A percentile compares a stretch with the other conserved stretches of the same genome.
Evolutionary conservation across 805 yeast species (phyloP).

Genomic region (Zygosaccharomyces bisporus): DNA sequence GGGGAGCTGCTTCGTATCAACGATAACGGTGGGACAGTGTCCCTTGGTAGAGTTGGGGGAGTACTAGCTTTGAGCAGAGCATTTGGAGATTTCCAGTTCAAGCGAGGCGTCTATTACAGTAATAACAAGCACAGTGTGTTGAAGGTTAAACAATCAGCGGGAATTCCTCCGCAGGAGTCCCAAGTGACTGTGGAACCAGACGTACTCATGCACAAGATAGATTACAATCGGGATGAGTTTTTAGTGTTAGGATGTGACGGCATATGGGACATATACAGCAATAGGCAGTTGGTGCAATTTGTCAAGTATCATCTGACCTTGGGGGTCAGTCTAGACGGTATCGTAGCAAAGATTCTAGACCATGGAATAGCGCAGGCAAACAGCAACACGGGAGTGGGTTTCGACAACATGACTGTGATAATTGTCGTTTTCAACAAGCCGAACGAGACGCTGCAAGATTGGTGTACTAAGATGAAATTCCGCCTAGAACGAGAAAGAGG

Average conservation of each 20-base stretch:
- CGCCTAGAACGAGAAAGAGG: slow-evolving; percentile 38
- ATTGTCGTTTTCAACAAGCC: slow-evolving; percentile 57
- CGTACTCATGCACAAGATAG: slow-evolving; percentile 51
- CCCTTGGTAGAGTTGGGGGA: slow-evolving; percentile 91
- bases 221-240: slow-evolving; percentile 53
- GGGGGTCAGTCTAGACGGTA: slow-evolving; percentile 57
- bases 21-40: slow-evolving; percentile 93
- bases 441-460: slow-evolving; percentile 44
- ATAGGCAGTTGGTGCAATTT: slow-evolving; percentile 48
- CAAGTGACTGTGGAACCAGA: slow-evolving; percentile 82
- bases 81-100: slow-evolving; percentile 68
- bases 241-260: slow-evolving; percentile 78
- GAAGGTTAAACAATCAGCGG: slow-evolving; percentile 11
- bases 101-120: slow-evolving; percentile 37
- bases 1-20: slow-evolving; percentile 89
- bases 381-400: slow-evolving; percentile 72
- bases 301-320: slow-evolving; percentile 55
- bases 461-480: slow-evolving; percentile 55
- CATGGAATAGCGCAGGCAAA: slow-evolving; percentile 68
- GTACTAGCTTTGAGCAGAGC: slow-evolving; percentile 91
- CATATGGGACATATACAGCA: slow-evolving; percentile 70
- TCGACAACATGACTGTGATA: slow-evolving; percentile 77
- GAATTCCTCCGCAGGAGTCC: slow-evolving; percentile 58
- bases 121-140: slow-evolving; percentile 33
- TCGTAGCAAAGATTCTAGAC: slow-evolving; percentile 56